Conservation (phyloP, 140 eudicot species). For the Ambrosia hybrid region DNA sequence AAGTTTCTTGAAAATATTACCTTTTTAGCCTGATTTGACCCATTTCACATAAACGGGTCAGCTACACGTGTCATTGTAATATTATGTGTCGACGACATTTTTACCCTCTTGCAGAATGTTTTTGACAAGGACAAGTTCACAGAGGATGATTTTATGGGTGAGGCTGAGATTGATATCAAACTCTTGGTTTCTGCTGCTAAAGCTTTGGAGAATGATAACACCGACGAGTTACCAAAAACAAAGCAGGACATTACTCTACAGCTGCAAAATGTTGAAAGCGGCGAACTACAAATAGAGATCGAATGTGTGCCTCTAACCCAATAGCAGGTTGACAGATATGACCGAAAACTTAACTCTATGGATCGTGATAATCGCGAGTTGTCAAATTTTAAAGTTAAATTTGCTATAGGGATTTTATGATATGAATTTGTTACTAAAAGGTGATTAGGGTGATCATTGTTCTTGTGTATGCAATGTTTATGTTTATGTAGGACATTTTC, state of each 20-base stretch:
- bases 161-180: constrained; percentile 83
- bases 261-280: constrained; percentile 91
- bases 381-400: background rate
- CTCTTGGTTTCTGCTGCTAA: constrained; percentile 79
- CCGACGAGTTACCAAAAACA: constrained; percentile 41
- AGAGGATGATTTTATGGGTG: constrained; percentile 95
- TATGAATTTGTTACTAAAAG: constrained; percentile 4
- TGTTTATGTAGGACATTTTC: constrained; percentile 17
- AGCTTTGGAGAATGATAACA: constrained; percentile 48
- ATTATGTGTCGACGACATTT: background rate
- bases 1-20: background rate
- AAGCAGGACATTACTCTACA: constrained; percentile 66
- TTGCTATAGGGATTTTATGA: background rate
- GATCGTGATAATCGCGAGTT: background rate
- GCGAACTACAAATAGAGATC: constrained; percentile 74
- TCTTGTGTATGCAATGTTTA: constrained; percentile 32
- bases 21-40: background rate
- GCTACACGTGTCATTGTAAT: background rate
- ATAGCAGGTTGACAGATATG: constrained; percentile 30
- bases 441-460: constrained; percentile 31
- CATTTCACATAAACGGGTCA: background rate
- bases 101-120: constrained; percentile 53
- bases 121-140: constrained; percentile 94
- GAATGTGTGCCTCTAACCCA: constrained; percentile 93
- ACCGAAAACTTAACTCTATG: background rate